Base-by-base conservation (phyloP, 768 basidiomycete genomes). In the Xerocomellus chrysenteron region DNA sequence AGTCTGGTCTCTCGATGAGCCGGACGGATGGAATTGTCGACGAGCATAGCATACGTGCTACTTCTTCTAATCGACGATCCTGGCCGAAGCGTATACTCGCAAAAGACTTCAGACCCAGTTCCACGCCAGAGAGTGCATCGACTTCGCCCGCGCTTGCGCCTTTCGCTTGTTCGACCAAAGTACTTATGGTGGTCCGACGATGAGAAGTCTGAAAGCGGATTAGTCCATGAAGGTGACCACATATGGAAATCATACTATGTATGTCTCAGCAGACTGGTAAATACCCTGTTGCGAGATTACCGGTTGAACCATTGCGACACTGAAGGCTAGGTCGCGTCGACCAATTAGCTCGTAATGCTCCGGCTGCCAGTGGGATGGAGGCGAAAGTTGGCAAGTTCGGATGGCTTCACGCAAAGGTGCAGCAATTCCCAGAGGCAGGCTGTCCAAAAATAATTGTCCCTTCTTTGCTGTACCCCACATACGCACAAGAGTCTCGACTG, bases 1-100 rank as follows among this genome's bases (percentile, higher is more conserved):
- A 70, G 57, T 92, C 87, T 46, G 86, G 83, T 37, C 87, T 80
- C 50, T 94, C 87, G 40, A 76, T 77, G 54, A 75, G 79, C 68
- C 76, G 78, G 82, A 96, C 80, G 2, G 83, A 80, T 0, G 88
- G 80, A 17, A 90, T 72, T 2, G 75, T 75, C 2, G 90, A 90
- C 0, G 92, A 96, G 60, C 90, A 92, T 17, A 99, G 72, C 83
- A 98, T 90, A 1, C 93, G 82, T 13, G 88, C 87, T 5, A 96
- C 94, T 68, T 99, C 97, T 44, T 94, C 90, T 33, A 99, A 69
- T 37, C 96, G 81, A 19, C 89, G 82, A 73, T 99, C 97, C 59
- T 91, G 85, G 8, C 90, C 90, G 65, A 98, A 98, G 4, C 96
- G 84, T 47, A 94, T 88, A 50, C 85, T 84, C 0, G 90, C 83